Evolutionary conservation across 106 monocot species (phyloP).

Genomic region (Allium cepa): DNA sequence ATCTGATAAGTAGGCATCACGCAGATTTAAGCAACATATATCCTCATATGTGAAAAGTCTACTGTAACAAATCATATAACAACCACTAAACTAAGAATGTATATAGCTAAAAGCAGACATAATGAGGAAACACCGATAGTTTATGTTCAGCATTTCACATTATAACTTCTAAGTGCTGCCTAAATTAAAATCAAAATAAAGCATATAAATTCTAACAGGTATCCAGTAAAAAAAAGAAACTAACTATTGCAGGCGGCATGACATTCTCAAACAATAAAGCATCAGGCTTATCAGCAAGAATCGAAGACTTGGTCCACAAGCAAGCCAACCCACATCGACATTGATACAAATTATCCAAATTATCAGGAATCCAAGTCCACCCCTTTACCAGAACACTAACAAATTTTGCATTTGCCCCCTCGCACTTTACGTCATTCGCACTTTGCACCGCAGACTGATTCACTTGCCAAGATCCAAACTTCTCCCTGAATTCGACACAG

Average conservation of each 20-base stretch:
- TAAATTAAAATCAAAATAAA: background rate
- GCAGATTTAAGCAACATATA: no score
- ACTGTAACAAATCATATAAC: no score
- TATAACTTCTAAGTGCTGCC: background rate
- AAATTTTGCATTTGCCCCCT: constrained; percentile 13
- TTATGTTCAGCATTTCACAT: background rate
- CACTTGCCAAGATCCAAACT: constrained; percentile 19
- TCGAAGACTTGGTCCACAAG: constrained; percentile 71
- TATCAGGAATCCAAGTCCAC: constrained; percentile 98
- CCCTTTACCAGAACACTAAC: constrained; percentile 71
- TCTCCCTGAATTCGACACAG: constrained; percentile 40
- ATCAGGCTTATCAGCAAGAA: constrained; percentile 63
- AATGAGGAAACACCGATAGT: no score
- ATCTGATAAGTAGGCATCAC: no score
- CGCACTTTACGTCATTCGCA: constrained; percentile 14
- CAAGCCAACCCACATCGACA: constrained; percentile 82
- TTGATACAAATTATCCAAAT: constrained; percentile 65
- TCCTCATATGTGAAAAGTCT: no score
- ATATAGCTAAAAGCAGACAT: no score
- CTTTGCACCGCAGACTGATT: constrained; percentile 42
- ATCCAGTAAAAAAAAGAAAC: background rate
- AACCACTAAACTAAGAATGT: no score
- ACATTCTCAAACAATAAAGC: constrained; percentile 66
- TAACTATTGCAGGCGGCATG: constrained; percentile 49
- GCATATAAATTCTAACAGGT: no score